Evolutionary conservation across 148 eudicot genomes (phyloP).

Genomic region (Silene conica): DNA sequence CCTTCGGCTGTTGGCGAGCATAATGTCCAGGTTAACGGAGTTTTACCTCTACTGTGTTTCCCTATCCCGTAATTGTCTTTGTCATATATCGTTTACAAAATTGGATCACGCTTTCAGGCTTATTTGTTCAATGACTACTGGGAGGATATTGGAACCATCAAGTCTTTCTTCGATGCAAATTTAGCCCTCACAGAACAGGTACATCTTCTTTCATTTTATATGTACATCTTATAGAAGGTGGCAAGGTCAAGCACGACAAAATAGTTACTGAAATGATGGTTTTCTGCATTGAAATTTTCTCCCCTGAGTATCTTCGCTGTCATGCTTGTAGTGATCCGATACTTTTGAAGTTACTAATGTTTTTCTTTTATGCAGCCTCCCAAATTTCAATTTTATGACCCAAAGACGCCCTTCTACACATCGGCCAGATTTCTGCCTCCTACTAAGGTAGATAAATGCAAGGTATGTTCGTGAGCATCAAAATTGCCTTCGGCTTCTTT

Average conservation of each 20-base stretch:
- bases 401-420: conserved; percentile 85
- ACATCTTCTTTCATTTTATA: conserved; percentile 1
- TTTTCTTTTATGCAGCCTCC: conserved; percentile 49
- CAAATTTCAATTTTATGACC: conserved; percentile 79
- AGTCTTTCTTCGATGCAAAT: conserved; percentile 91
- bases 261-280: background rate
- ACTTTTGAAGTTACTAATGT: background rate
- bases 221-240: background rate
- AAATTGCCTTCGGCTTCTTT: background rate
- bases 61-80: background rate
- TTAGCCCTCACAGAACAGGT: conserved; percentile 94
- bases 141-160: conserved; percentile 96
- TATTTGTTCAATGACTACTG: conserved; percentile 85
- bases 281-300: background rate
- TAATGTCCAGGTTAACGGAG: conserved; percentile 53
- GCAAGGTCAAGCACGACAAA: too few relatives aligned
- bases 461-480: conserved; percentile 36
- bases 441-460: conserved; percentile 74
- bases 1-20: conserved; percentile 66
- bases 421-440: conserved; percentile 93
- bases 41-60: background rate
- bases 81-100: background rate
- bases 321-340: background rate
- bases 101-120: conserved; percentile 44
- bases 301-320: background rate